Conservation (phyloP, 2,329 filamentous ascomycete genomes). For the Pseudopyricularia cyperi region DNA sequence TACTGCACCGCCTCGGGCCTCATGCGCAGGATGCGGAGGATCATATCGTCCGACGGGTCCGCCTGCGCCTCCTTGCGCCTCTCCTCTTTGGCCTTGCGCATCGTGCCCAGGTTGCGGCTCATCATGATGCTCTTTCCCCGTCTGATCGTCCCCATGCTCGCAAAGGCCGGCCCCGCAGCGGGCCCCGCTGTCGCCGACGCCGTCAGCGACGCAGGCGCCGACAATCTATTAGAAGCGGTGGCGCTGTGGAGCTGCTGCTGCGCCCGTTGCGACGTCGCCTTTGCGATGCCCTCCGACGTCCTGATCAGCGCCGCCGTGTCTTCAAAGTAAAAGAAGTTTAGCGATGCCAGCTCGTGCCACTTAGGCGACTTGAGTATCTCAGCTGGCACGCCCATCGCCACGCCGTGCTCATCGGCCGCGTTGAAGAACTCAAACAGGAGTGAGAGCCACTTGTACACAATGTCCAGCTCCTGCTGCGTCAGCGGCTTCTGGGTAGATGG, state of each 20-base stretch:
- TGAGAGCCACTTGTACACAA: slow-evolving; percentile 90
- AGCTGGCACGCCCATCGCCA: slow-evolving; percentile 75
- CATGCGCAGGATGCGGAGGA: slow-evolving; percentile 88
- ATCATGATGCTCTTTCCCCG: slow-evolving; percentile 79
- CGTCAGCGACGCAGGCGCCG: slow-evolving; percentile 45
- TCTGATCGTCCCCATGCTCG: slow-evolving; percentile 56
- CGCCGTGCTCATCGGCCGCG: slow-evolving; percentile 69
- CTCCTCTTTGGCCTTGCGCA: slow-evolving; percentile 91
- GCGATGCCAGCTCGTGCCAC: slow-evolving; percentile 90
- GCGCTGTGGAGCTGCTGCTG: slow-evolving; percentile 52
- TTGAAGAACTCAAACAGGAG: slow-evolving; percentile 92
- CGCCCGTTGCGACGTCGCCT: slow-evolving; percentile 62
- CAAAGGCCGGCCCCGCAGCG: slow-evolving; percentile 32
- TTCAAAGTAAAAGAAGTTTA: slow-evolving; percentile 99
- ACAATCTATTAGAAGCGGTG: slow-evolving; percentile 45
- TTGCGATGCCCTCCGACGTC: slow-evolving; percentile 92
- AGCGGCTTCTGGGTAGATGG: slow-evolving; percentile 75
- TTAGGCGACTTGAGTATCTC: slow-evolving; percentile 94
- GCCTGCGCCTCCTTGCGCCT: slow-evolving; percentile 92
- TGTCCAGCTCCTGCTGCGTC: slow-evolving; percentile 76
- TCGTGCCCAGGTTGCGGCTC: slow-evolving; percentile 85
- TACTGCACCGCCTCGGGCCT: slow-evolving; percentile 79
- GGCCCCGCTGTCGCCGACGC: slow-evolving; percentile 30
- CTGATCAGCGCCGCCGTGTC: slow-evolving; percentile 81
- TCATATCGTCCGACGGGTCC: slow-evolving; percentile 97